Conservation (phyloP, 2,329 filamentous ascomycete species). For the Pseudopithomyces chartarum region DNA sequence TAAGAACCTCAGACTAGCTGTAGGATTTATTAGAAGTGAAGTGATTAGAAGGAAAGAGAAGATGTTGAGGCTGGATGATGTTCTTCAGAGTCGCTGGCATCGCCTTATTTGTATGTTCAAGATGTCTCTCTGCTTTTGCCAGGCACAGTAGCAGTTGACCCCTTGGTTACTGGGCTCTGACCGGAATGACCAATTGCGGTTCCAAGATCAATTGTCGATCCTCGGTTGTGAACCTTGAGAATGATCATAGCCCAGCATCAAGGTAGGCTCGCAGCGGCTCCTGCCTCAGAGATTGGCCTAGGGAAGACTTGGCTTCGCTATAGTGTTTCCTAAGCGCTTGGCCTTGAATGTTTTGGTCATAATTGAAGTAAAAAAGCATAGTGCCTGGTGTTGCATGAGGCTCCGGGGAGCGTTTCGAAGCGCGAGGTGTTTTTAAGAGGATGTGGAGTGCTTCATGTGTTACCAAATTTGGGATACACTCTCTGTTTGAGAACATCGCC, state of each 20-base stretch:
- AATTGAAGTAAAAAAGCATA: not conserved
- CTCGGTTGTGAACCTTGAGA: not conserved
- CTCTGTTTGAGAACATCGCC: not conserved
- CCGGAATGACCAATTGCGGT: constrained; percentile 4
- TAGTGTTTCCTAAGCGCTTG: constrained; percentile 13
- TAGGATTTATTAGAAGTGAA: constrained; percentile 4
- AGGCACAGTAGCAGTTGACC: not conserved
- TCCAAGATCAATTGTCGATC: not conserved
- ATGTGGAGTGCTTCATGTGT: constrained; percentile 5
- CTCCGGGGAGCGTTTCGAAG: constrained; percentile 4
- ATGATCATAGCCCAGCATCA: not conserved
- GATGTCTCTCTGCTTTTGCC: not conserved
- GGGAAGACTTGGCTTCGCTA: constrained; percentile 13
- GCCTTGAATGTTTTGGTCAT: constrained; percentile 3
- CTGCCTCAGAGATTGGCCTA: constrained; percentile 10
- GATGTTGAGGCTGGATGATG: constrained; percentile 11
- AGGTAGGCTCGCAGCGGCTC: constrained; percentile 7
- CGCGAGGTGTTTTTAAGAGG: not conserved
- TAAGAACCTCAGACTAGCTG: constrained; percentile 9
- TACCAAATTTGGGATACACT: not conserved
- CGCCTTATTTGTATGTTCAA: constrained; percentile 5
- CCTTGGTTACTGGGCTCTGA: not conserved
- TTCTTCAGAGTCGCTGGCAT: not conserved
- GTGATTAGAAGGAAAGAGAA: constrained; percentile 1
- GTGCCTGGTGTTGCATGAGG: not conserved